Base-by-base conservation (phyloP, 2,329 filamentous ascomycete species). In the Alternaria postmessia region DNA sequence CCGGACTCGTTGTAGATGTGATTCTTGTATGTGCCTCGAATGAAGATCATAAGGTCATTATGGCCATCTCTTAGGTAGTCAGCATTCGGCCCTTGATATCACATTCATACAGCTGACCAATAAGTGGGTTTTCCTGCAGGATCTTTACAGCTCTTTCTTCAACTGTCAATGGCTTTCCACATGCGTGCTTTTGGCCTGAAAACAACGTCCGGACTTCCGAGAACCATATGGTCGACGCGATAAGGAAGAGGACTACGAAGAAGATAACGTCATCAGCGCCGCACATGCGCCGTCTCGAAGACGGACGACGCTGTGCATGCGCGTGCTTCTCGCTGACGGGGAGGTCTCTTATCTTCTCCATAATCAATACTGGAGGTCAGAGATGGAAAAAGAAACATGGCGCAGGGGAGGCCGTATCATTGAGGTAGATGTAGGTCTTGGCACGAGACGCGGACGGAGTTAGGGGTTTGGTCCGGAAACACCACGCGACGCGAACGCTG, bases 11-110 rank as follows among this genome's bases (percentile, higher is more conserved):
- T 81, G 74, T 96, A 90, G 68, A 98, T 93, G 63, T 91, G 88
- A 74, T 97, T 97, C 39, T 88, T 82, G 71, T 89, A 94, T 4
- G 80, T 39, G 6, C 69, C 79, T 38, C 93, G 87, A 53, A 97
- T 83, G 28, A 90, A 78, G 39, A 95, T 89, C 22, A 94, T 86
- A 49, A 98, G 84, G 75, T 98, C 94, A 79, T 96, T 91, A 75
- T 97, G 94, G 1, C 94, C 94, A 78, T 97, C 94, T 94, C 14
- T 65, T 2, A 2, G 12, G 5, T 41, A 20, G 56, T 78, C 46
- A 77, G 72, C 56, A 48, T 11, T 11, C 22, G 16, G 16, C 28
- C n/a, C 34, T 39, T 20, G n/a, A n/a, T 20, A 26, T 46, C 34
- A n/a, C 32, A 18, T 12, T 47, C 32, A 52, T 30, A 38, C n/a